Evolutionary conservation across 148 eudicot species (phyloP).

Genomic region (Oxyria digyna): DNA sequence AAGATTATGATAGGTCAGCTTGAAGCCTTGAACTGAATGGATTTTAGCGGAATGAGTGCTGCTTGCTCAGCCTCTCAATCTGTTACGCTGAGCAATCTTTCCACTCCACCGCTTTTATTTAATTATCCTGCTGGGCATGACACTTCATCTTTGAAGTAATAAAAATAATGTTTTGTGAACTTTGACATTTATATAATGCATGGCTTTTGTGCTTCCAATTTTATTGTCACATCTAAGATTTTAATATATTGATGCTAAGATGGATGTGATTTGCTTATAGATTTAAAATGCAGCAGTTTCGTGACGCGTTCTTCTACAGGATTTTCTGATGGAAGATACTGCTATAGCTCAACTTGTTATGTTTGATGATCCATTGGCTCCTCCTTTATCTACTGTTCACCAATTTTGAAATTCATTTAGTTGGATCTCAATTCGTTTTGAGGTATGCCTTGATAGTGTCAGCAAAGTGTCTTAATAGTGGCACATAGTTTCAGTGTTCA

Average conservation of each 20-base stretch:
- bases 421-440: conserved; percentile 92
- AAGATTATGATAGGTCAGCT: background rate
- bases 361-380: conserved; percentile 87
- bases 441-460: conserved; percentile 95
- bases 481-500: conserved; percentile 53
- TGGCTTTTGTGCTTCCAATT: background rate
- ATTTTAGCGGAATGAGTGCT: background rate
- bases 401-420: conserved; percentile 80
- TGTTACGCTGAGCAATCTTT: background rate
- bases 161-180: background rate
- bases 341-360: conserved; percentile 81
- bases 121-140: background rate
- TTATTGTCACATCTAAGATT: background rate
- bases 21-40: background rate
- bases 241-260: conserved; percentile 15
- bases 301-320: conserved; percentile 91
- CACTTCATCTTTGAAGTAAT: background rate
- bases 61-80: background rate
- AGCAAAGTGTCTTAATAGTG: conserved; percentile 36
- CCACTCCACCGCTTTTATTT: background rate
- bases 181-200: background rate
- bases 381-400: conserved; percentile 76
- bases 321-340: conserved; percentile 82
- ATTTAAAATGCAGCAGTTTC: conserved; percentile 67
- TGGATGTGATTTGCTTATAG: conserved; percentile 34